Percentiles rank a stretch among this genome's conserved stretches.
These are phyloP conservation scores for Pueraria montana DNA, from an alignment of 306 rosid genomes.

Conservation along the genomic window DNA sequence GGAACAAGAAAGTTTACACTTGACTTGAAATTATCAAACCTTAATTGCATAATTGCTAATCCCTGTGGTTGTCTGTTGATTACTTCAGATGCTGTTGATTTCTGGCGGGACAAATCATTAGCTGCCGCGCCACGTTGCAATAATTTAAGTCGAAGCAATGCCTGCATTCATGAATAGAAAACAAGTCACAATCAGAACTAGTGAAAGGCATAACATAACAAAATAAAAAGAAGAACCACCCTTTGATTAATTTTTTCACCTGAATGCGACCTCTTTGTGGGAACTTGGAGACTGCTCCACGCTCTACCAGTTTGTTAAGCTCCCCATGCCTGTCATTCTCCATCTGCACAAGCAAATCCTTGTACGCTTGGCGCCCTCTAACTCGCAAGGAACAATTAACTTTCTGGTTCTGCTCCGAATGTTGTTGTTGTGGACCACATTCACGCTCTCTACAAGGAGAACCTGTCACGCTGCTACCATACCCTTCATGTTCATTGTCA, in stretches of 20 bases:
- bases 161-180: slow-evolving; percentile 56
- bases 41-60: slow-evolving; percentile 72
- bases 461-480: slow-evolving; percentile 29
- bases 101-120: slow-evolving; percentile 47
- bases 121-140: slow-evolving; percentile 60
- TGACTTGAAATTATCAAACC: slow-evolving; percentile 54
- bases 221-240: background rate
- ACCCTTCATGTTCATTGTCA: slow-evolving; percentile 60
- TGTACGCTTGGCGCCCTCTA: slow-evolving; percentile 78
- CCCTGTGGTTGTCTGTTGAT: slow-evolving; percentile 56
- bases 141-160: slow-evolving; percentile 72
- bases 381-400: slow-evolving; percentile 55
- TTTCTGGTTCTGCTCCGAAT: slow-evolving; percentile 45
- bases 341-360: slow-evolving; percentile 74
- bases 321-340: slow-evolving; percentile 76
- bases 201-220: background rate
- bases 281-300: slow-evolving; percentile 75
- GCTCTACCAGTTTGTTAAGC: slow-evolving; percentile 61
- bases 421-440: slow-evolving; percentile 31
- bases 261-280: slow-evolving; percentile 88
- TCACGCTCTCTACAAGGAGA: slow-evolving; percentile 56
- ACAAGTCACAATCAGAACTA: slow-evolving; percentile 1
- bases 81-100: slow-evolving; percentile 43
- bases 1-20: background rate
- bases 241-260: slow-evolving; percentile 48